Base-by-base conservation (phyloP, 106 monocot genomes). In the Chionographis japonica region DNA sequence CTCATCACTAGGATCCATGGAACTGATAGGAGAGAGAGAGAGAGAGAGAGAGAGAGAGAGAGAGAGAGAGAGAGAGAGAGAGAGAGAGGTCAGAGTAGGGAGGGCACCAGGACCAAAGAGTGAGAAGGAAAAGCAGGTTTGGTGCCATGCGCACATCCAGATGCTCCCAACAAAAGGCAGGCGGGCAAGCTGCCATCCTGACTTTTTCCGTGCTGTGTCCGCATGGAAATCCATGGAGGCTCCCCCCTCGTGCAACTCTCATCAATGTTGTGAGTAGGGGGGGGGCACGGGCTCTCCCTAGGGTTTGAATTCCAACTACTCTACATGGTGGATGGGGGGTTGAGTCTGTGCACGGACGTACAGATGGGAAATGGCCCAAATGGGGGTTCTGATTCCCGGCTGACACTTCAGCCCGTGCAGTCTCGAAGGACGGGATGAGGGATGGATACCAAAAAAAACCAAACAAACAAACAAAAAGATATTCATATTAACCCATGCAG, bases 191-290 rank as follows among this genome's bases (percentile, higher is more conserved):
- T 27, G 27, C 27, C 27, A 27, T 1, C 61, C 39, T 6, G 41
- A 37, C 41, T 16, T 56, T 38, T 41, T 41, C 41, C 66, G 2
- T 40, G 36, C 54, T n/a, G 8, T 54, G 3, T 8, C 40, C 56
- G 4, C 8, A 43, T 17, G 19, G 40, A 42, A 37, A 40, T 37
- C 13, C 40, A 56, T 68, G 4, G 68, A 37, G 39, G 56, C 16
- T 55, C 10, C 68, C 68, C 68, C 54, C 56, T 56, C 68, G 56
- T 68, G 68, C 68, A 17, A 0, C 27, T 27, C 17, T 56, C 55
- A 41, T 56, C 12, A 56, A 68, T 53, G 56, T 27, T 27, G 27
- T 27, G 27, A 27, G 27, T 27, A 27, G 27, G 27, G 27, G 27
- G 18, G 15, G 56, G 17, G 12, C 18, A 46, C 40, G 7, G 12